Evolutionary conservation across 192 early-diverging fungal species (phyloP).

Genomic region (Linnemannia schmuckeri): DNA sequence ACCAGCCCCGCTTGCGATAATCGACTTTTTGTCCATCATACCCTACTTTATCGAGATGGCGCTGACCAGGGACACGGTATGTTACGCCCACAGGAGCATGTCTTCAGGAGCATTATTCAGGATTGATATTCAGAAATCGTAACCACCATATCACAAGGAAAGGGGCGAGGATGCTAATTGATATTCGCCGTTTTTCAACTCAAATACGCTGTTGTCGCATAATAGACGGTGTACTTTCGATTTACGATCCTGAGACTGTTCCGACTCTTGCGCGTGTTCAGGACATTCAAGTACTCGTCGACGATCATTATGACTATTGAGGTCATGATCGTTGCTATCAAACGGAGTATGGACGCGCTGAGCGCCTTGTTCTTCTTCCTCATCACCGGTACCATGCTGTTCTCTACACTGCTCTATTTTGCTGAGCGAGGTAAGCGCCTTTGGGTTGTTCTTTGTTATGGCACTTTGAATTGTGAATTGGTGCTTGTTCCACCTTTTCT

Average conservation of each 20-base stretch:
- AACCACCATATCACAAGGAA: not conserved
- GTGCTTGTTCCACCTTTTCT: too few relatives aligned
- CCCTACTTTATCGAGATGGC: conserved; percentile 84
- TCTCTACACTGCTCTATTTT: conserved; percentile 82
- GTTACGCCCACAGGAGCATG: not conserved
- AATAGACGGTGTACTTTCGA: conserved; percentile 76
- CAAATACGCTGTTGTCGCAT: conserved; percentile 6
- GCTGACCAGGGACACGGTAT: conserved; percentile 66
- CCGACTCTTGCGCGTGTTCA: conserved; percentile 80
- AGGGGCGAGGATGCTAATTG: conserved; percentile 24
- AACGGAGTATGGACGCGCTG: conserved; percentile 77
- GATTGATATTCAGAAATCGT: not conserved
- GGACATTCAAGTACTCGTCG: conserved; percentile 84
- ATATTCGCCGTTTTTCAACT: conserved; percentile 61
- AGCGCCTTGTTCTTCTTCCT: conserved; percentile 79
- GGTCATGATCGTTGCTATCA: conserved; percentile 82
- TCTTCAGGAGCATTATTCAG: not conserved
- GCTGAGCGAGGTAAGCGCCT: conserved; percentile 65
- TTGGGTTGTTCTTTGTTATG: not conserved
- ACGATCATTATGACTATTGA: conserved; percentile 84
- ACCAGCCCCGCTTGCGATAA: conserved; percentile 69
- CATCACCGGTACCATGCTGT: conserved; percentile 75
- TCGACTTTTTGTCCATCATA: conserved; percentile 80
- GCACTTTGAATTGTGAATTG: too few relatives aligned
- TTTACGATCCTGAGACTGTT: conserved; percentile 83